A percentile compares a stretch with the other conserved stretches of the same genome.
phyloP scores from a whole-genome alignment of 2,329 filamentous ascomycete genomes.

The Monosporascus sp. region DNA sequence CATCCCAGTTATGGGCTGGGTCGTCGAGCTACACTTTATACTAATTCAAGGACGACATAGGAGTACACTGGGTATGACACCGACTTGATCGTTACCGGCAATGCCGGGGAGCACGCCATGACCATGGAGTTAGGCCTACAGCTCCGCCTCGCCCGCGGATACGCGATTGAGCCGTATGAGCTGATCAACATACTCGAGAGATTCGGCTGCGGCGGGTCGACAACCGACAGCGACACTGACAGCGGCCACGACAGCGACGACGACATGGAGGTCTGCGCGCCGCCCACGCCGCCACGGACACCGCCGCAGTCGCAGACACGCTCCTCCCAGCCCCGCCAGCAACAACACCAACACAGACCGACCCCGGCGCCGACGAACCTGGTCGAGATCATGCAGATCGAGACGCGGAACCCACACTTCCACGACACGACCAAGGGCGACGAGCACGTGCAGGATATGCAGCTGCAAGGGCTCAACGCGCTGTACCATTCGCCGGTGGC shows the following conservation, averaged over 20 bases:
- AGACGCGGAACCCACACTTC: conserved; percentile 27
- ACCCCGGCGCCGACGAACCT: background rate
- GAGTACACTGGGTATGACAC: conserved; percentile 1
- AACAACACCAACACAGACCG: background rate
- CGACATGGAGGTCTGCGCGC: conserved; percentile 1
- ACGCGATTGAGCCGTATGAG: conserved; percentile 30
- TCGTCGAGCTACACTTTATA: no score
- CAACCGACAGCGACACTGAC: background rate
- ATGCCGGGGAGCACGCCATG: conserved; percentile 31
- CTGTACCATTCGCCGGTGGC: conserved; percentile 21
- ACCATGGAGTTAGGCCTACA: conserved; percentile 30
- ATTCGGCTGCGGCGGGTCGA: conserved; percentile 5
- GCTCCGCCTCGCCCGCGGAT: conserved; percentile 25
- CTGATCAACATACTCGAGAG: conserved; percentile 23
- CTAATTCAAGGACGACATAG: conserved; percentile 5
- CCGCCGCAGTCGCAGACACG: background rate
- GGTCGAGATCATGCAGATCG: conserved; percentile 24
- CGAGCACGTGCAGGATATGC: conserved; percentile 24
- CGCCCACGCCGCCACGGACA: background rate
- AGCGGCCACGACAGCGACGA: background rate
- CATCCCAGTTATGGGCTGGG: no score
- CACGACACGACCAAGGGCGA: conserved; percentile 25
- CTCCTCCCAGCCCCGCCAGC: background rate
- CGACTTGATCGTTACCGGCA: conserved; percentile 26
- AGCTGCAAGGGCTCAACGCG: conserved; percentile 22